A percentile compares a stretch with the other conserved stretches of the same genome.
These are phyloP conservation scores for Bruguiera parviflora DNA, from an alignment of 345 rosid species.

Conservation along the genomic window DNA sequence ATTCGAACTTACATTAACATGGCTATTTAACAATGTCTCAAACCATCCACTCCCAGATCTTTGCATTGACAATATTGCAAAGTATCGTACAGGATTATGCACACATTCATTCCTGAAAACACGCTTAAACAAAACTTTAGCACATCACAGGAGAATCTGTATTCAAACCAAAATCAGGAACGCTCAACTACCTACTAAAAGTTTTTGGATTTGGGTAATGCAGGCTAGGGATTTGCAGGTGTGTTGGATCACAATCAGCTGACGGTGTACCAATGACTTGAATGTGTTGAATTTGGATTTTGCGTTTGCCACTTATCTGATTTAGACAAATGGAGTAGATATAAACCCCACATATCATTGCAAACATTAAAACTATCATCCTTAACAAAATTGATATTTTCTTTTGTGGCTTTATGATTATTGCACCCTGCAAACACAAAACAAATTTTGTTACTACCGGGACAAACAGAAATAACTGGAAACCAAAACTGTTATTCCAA, in stretches of 20 bases:
- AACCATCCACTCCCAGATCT: constrained; percentile 99
- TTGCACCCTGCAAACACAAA: constrained; percentile 45
- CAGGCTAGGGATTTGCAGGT: constrained; percentile 33
- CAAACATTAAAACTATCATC: constrained; percentile 63
- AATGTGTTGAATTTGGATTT: constrained; percentile 33
- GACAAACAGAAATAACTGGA: constrained; percentile 6
- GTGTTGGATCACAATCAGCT: constrained; percentile 13
- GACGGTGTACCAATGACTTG: constrained; percentile 42
- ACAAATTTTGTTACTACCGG: constrained; percentile 4
- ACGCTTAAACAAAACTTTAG: neutral
- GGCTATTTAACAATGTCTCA: constrained; percentile 84
- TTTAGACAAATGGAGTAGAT: constrained; percentile 62
- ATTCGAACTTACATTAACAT: constrained; percentile 71
- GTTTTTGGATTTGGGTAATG: constrained; percentile 74
- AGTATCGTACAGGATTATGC: constrained; percentile 61
- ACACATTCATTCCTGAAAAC: constrained; percentile 59
- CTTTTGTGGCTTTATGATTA: constrained; percentile 63
- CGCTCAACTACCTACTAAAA: constrained; percentile 51
- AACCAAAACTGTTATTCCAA: constrained; percentile 10
- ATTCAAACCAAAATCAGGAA: constrained; percentile 2
- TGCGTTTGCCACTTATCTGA: constrained; percentile 48
- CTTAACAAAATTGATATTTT: constrained; percentile 69
- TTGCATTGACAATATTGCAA: constrained; percentile 80
- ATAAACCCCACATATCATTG: constrained; percentile 68
- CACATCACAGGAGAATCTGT: neutral